Evolutionary conservation across 129 eudicot genomes (phyloP).

Genomic region (Flaveria linearis): DNA sequence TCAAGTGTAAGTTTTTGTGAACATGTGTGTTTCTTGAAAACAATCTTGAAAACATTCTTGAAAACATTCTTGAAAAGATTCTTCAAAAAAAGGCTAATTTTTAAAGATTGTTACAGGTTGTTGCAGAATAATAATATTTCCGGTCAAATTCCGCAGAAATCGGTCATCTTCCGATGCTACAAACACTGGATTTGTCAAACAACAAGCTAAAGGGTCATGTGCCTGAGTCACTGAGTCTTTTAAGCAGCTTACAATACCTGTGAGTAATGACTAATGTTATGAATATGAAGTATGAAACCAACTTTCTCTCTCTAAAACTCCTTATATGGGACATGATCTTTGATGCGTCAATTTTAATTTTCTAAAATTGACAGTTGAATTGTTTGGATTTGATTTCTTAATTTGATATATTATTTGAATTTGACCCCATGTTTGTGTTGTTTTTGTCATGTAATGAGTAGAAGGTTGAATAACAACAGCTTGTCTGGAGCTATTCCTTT

Average conservation of each 20-base stretch:
- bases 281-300: background rate
- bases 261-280: conserved; percentile 35
- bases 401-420: conserved; percentile 36
- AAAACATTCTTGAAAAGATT: background rate
- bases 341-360: conserved; percentile 37
- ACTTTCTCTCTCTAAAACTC: conserved; percentile 33
- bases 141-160: conserved; percentile 72
- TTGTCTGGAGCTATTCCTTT: conserved; percentile 85
- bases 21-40: background rate
- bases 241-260: conserved; percentile 79
- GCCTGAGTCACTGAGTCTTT: conserved; percentile 68
- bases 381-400: conserved; percentile 32
- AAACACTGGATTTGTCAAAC: conserved; percentile 86
- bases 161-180: conserved; percentile 68
- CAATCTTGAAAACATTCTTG: too few species aligned
- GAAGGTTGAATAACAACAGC: conserved; percentile 97
- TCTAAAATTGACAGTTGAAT: conserved; percentile 22
- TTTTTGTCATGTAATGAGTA: conserved; percentile 56
- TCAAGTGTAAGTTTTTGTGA: conserved; percentile 69
- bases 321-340: conserved; percentile 26
- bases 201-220: conserved; percentile 70
- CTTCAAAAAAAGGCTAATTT: background rate
- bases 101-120: conserved; percentile 39
- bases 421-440: conserved; percentile 38
- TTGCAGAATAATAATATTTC: conserved; percentile 88